These are phyloP conservation scores for Monilinia laxa DNA, from an alignment of 2,329 filamentous ascomycete species.

Conservation along the genomic window DNA sequence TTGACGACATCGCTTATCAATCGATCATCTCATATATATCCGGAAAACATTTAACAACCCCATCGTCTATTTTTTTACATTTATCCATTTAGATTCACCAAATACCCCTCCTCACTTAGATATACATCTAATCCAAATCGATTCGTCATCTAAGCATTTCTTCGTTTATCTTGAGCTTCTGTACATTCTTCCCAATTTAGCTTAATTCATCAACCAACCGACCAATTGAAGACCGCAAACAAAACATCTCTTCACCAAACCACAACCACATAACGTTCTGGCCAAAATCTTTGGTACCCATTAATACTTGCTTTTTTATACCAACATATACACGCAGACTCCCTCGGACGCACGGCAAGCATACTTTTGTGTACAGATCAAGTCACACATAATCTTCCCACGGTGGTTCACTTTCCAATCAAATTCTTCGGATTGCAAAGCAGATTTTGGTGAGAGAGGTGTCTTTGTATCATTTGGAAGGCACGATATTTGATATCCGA, in stretches of 20 bases:
- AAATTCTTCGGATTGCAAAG: constrained; percentile 20
- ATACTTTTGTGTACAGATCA: not conserved
- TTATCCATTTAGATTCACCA: not conserved
- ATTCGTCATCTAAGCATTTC: not conserved
- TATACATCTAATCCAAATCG: constrained; percentile 4
- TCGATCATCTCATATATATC: not conserved
- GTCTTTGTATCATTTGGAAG: not conserved
- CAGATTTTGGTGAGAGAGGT: constrained; percentile 11
- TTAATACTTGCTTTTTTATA: constrained; percentile 4
- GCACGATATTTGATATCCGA: not conserved
- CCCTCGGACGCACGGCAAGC: not conserved
- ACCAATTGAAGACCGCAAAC: constrained; percentile 14
- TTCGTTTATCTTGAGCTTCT: not conserved
- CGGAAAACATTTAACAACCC: not conserved
- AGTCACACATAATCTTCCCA: not conserved
- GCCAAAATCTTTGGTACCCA: not conserved
- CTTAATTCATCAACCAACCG: not conserved
- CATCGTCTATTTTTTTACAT: not conserved
- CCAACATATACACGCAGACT: not conserved
- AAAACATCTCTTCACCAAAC: not conserved
- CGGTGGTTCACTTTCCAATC: constrained; percentile 9
- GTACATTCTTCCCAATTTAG: not conserved
- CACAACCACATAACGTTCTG: not conserved
- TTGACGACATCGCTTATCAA: not conserved
- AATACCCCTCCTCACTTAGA: not conserved